Evolutionary conservation across 169 alveolate genomes (phyloP), one percentile per base, ranked within the genome.

Genomic region (Plasmodium malariae): DNA sequence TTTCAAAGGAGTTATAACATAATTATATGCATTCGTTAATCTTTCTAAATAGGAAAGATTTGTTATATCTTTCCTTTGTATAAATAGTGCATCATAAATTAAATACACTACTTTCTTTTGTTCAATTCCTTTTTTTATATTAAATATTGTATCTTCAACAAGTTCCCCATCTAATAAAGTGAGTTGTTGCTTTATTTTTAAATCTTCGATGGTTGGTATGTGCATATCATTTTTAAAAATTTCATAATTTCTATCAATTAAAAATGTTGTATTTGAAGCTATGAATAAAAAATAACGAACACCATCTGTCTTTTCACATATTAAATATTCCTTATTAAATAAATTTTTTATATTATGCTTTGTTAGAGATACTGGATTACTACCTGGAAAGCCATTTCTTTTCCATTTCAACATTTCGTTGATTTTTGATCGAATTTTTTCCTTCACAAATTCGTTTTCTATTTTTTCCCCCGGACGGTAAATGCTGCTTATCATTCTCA

Each of bases 281-380:
- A 97, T 97, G 76, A 93, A 94, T 19, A 96, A 92, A 24, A 96
- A 93, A 14, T 95, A 94, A n/a, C 98, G 74, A 9, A 96, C 92
- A 19, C 98, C 98, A 80, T 96, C 98, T 4, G 98, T 95, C 76
- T 96, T 96, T 85, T 96, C 98, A 68, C 98, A 96, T 2, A 97
- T 98, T 32, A 96, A 97, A 85, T 96, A 96, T 34, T 95, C 96
- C 51, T 94, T 92, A 3, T 93, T 93, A 21, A 92, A 73, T 43
- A 83, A 60, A 45, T 92, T 76, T 70, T 91, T 91, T 32, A 93
- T 88, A 49, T 86, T 83, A 43, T 85, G 92, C 28, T 93, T 85
- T 89, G 96, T 94, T 55, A 96, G 74, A 17, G 98, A 95, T 4
- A 96, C 98, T 0, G 98, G 98, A 70, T 96, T 97, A 26, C 97